Evolutionary conservation across 495 filamentous ascomycete species (phyloP), one percentile per base, ranked within the genome.

Genomic region (Hyaloscypha bicolor): DNA sequence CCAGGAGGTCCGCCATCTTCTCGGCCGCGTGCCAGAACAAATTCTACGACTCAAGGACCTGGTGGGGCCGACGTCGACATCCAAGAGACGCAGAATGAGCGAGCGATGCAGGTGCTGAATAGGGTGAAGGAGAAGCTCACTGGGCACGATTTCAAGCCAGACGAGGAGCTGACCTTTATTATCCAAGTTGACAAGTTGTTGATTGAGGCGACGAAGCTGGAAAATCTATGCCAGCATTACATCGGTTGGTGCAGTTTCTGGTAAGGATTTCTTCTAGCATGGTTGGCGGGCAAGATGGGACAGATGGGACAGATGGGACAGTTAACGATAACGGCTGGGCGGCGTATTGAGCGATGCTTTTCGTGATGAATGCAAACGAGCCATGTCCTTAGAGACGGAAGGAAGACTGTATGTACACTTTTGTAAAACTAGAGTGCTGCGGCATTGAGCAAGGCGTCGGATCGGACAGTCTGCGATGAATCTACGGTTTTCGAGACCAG

Each of bases 141-240:
- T 5, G 87, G 87, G 35, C 85, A 84, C 29, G 86, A 89, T 73
- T 89, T 89, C 73, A 88, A 87, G 67, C 80, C 82, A 0, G 80
- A 84, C 12, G 92, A 94, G 68, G 95, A 97, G 78, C 82, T 99
- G 64, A 88, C 86, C 60, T 87, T 96, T n/a, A 88, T 90, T 21
- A 85, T 88, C 45, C 96, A 98, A 77, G 96, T 99, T 3, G 93
- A 97, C 75, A 94, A 94, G 78, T 79, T 98, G 72, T 90, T 98
- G 67, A 88, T 89, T 39, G 94, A 99, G 79, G 96, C 96, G 22
- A 98, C 95, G 6, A 97, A 92, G 71, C 82, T 97, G 55, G 96
- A 98, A 82, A 98, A 98, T 79, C 83, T 99, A 65, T 98, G 96
- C 75, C 95, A 97, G 80, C 95, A 98, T 80, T 99, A 97, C 78